Evolutionary conservation across 768 basidiomycete genomes (phyloP).

Genomic region (Suillus ampliporus): DNA sequence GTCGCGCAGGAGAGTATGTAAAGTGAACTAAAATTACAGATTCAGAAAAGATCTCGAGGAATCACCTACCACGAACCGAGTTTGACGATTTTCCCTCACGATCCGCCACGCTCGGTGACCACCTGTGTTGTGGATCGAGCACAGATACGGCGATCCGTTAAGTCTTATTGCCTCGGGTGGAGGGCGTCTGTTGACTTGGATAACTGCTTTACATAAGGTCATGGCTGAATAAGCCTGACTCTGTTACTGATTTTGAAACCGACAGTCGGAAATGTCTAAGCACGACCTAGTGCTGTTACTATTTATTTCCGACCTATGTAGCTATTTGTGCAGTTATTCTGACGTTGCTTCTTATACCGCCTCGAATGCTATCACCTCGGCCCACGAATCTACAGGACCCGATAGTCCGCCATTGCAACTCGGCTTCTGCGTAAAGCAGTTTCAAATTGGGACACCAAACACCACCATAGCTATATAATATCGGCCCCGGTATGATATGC

Average conservation of each 20-base stretch:
- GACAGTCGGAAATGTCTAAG: too few species aligned
- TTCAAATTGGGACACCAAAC: slow-evolving; percentile 1
- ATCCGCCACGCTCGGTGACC: background rate
- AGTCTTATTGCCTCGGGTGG: background rate
- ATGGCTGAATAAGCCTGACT: too few species aligned
- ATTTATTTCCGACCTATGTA: slow-evolving; percentile 6
- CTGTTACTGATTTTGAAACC: too few species aligned
- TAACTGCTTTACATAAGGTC: too few species aligned
- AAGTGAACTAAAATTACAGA: too few species aligned
- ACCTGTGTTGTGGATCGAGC: background rate
- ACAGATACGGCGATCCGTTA: background rate
- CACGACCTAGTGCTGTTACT: background rate
- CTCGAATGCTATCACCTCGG: slow-evolving; percentile 2
- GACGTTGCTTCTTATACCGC: background rate
- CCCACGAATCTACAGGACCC: background rate
- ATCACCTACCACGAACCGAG: too few species aligned
- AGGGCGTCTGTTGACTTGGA: too few species aligned
- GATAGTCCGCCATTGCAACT: background rate
- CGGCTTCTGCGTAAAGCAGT: background rate
- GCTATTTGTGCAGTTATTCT: background rate
- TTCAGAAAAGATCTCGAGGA: too few species aligned
- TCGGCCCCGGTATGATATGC: too few species aligned
- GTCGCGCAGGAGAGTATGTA: background rate
- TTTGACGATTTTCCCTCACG: background rate
- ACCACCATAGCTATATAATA: background rate